These are phyloP conservation scores for Tricholoma sp. DNA, from an alignment of 768 basidiomycete species.

Conservation along the genomic window DNA sequence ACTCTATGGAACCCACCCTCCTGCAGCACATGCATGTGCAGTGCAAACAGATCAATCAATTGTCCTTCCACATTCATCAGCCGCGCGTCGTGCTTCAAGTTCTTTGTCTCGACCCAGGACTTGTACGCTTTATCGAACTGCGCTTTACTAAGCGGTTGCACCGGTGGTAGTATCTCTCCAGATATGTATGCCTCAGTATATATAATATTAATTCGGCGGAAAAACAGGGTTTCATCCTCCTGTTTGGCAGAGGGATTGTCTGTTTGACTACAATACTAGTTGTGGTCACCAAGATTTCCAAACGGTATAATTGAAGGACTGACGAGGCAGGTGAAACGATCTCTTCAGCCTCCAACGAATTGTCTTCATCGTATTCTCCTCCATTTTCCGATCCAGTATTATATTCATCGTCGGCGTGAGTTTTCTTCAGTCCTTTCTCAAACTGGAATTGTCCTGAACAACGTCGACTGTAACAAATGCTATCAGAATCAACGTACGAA, in stretches of 20 bases:
- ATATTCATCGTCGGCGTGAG: too few species aligned
- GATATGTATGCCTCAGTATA: too few species aligned
- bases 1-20: conserved; percentile 50
- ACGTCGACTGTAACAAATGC: not conserved
- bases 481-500: not conserved
- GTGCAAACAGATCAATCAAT: conserved; percentile 50
- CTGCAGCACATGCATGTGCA: conserved; percentile 56
- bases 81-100: conserved; percentile 33
- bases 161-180: conserved; percentile 26
- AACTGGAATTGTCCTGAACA: not conserved
- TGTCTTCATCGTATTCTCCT: too few species aligned
- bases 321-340: not conserved
- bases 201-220: not conserved
- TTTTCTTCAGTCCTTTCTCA: not conserved
- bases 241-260: not conserved
- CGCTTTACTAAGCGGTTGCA: conserved; percentile 44
- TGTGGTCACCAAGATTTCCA: not conserved
- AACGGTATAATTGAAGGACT: not conserved
- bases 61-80: conserved; percentile 47
- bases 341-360: not conserved
- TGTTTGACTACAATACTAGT: too few species aligned
- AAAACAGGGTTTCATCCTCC: not conserved
- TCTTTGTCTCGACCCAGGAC: conserved; percentile 39
- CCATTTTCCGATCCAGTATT: too few species aligned
- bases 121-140: conserved; percentile 51